Evolutionary conservation across 805 yeast genomes (phyloP).

Genomic region (Saturnispora galanensis): DNA sequence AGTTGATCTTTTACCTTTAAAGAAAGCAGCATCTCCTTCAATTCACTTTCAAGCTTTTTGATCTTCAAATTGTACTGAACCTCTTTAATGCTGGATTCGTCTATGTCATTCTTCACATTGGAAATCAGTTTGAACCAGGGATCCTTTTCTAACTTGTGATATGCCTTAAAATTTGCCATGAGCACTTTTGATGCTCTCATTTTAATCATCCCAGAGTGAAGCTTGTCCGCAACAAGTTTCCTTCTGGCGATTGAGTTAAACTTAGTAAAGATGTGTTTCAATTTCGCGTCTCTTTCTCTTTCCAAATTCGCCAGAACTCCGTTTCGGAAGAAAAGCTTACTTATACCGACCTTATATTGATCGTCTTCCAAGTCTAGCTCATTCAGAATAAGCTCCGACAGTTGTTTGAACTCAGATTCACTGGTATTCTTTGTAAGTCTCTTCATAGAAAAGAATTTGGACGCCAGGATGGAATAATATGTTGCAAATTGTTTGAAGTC

Average conservation of each 20-base stretch:
- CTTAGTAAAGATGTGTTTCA: slow-evolving; percentile 43
- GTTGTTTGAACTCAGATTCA: slow-evolving; percentile 42
- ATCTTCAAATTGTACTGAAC: slow-evolving; percentile 47
- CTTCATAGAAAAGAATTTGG: slow-evolving; percentile 27
- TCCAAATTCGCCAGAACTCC: slow-evolving; percentile 76
- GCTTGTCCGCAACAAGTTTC: slow-evolving; percentile 39
- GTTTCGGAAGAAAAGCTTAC: slow-evolving; percentile 66
- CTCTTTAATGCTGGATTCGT: slow-evolving; percentile 30
- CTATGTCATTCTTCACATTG: slow-evolving; percentile 58
- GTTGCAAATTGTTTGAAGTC: slow-evolving; percentile 69
- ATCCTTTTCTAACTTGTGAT: slow-evolving; percentile 39
- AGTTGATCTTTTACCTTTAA: slow-evolving; percentile 22
- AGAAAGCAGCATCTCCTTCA: slow-evolving; percentile 33
- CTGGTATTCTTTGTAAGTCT: slow-evolving; percentile 10
- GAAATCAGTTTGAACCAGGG: slow-evolving; percentile 76
- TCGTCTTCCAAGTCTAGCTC: slow-evolving; percentile 50
- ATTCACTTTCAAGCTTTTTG: slow-evolving; percentile 46
- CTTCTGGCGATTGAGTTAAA: slow-evolving; percentile 67
- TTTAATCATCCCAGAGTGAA: slow-evolving; percentile 41
- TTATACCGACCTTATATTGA: slow-evolving; percentile 57
- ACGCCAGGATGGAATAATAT: slow-evolving; percentile 63
- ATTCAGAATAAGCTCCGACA: slow-evolving; percentile 58
- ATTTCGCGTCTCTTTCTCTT: slow-evolving; percentile 55
- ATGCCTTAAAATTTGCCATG: slow-evolving; percentile 47
- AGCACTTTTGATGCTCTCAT: slow-evolving; percentile 64